Evolutionary conservation across 2,329 filamentous ascomycete species (phyloP), one percentile per base, ranked within the genome.

Genomic region (Colletotrichum noveboracense): DNA sequence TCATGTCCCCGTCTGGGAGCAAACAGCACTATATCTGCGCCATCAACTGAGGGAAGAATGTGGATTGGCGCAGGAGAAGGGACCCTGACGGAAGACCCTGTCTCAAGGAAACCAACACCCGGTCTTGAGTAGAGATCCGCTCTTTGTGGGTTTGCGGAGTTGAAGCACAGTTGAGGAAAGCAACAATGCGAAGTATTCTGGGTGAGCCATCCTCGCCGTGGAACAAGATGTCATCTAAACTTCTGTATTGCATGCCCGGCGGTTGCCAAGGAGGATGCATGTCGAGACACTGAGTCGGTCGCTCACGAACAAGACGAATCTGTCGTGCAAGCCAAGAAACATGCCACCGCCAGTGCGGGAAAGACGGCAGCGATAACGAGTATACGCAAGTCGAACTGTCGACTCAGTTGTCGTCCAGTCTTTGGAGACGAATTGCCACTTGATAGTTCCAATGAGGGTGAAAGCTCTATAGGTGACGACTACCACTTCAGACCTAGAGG

Each of bases 21-120:
- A 18, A 69, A 38, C 43, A 65, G 65, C 70, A 76, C 56, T 76
- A 28, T 74, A 76, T 28, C 32, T 76, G 74, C 56, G 62, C 48
- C 74, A 38, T 56, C 30, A 38, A 60, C 32, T 60, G 64, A 73
- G 38, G 32, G 26, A 24, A 65, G 48, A 34, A 18, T n/a, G 58
- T 67, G 56, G 65, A 43, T 60, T 60, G 16, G 36, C 26, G 43
- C 65, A 69, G n/a, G 43, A 21, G 43, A 21, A 52, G 43, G 70
- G 60, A 56, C 52, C 24, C 18, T 30, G 62, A 43, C 62, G 38
- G 38, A 28, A 26, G 14, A 52, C 21, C 32, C 70, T 66, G 32
- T 34, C 34, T 48, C 13, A 55, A 65, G 34, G n/a, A 66, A 48
- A 61, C 36, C 73, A 38, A 58, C 65, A 38, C 48, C 64, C 55